Evolutionary conservation across 2,329 filamentous ascomycete genomes (phyloP), one percentile per base, ranked within the genome.

Genomic region (Chalaropsis ovoidea): DNA sequence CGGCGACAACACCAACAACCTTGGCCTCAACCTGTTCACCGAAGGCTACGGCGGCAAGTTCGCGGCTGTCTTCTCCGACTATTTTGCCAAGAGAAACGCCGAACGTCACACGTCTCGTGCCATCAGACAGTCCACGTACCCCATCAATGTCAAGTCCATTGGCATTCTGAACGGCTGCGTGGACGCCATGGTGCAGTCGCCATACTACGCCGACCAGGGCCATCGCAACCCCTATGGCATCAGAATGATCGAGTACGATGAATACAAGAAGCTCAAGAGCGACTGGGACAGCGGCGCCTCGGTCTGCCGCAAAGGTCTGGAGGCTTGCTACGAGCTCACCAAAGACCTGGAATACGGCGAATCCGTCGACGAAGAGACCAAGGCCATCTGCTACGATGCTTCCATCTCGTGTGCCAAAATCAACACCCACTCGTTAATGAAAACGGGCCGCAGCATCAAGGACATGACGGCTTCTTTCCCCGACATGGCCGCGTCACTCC

Each of bases 31-130:
- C 70, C 75, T 89, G 3, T 88, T 87, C 68, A 80, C 85, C 0
- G 86, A 90, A 72, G 86, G 83, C 73, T 87, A 89, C 72, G 83
- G 86, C 42, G 88, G 88, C 13, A 82, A 84, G 65, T 90, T 89
- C 70, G 87, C 84, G 0, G 86, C 86, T 1, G 76, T 81, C 1
- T 87, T 89, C 70, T 83, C 84, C 11, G 76, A 77, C 22, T 74
- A 78, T 24, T 82, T 80, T 75, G 79, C 86, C 70, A 73, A 81
- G 65, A 85, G 90, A 74, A 90, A 90, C 69, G 72, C 76, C 19
- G 77, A 77, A 63, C 73, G 27, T n/a, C 27, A 58, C 3, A 17
- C 10, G 2, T n/a, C 11, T 17, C 3, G 0, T 2, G 43, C n/a
- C 15, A n/a, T n/a, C 8, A n/a, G 27, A 39, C 7, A 10, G 6